phyloP scores from a whole-genome alignment of 441 rosid species.

The Populus trichocarpa region DNA sequence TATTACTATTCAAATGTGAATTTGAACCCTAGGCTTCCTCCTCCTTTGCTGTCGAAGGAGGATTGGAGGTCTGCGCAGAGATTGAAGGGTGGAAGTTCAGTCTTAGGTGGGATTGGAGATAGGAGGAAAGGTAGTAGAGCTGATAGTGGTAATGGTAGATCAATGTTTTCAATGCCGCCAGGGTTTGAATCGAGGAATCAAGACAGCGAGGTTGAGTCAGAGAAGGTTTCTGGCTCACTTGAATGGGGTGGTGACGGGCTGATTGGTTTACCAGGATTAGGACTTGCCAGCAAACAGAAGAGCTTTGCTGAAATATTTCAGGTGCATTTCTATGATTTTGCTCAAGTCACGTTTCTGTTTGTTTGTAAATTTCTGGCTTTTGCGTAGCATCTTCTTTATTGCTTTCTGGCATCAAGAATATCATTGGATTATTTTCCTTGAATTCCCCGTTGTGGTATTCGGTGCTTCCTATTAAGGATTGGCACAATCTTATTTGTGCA shows the following conservation, averaged over 20 bases:
- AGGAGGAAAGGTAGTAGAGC: constrained; percentile 53
- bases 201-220: constrained; percentile 42
- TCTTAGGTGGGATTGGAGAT: constrained; percentile 78
- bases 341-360: background rate
- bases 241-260: constrained; percentile 88
- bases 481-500: background rate
- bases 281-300: constrained; percentile 75
- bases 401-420: background rate
- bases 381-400: background rate
- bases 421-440: background rate
- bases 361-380: background rate
- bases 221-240: constrained; percentile 37
- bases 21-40: constrained; percentile 95
- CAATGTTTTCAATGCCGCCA: constrained; percentile 77
- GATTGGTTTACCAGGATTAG: constrained; percentile 75
- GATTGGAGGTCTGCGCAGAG: constrained; percentile 88
- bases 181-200: constrained; percentile 76
- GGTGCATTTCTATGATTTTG: constrained; percentile 35
- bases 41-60: constrained; percentile 85
- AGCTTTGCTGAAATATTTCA: constrained; percentile 84
- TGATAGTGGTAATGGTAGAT: constrained; percentile 42
- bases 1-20: constrained; percentile 86
- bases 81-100: constrained; percentile 57
- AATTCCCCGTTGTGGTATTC: constrained; percentile 6
- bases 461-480: background rate